Percentiles rank a stretch among this genome's conserved stretches.
Evolutionary conservation across 345 rosid genomes (phyloP).

Genomic region (Ceriops zippeliana): DNA sequence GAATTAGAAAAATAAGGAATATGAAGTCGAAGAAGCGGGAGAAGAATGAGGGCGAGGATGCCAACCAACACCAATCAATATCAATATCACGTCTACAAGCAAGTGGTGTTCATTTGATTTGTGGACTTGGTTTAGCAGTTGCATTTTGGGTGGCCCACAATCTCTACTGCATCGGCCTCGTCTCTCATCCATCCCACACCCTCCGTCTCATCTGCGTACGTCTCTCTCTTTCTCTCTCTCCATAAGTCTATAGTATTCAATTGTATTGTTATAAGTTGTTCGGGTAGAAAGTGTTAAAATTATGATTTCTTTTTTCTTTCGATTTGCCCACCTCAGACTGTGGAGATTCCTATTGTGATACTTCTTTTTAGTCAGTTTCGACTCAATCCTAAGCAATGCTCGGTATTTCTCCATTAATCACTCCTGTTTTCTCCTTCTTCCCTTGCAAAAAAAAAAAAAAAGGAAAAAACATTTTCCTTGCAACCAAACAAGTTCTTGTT

Average conservation of each 20-base stretch:
- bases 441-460: neutral
- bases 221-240: neutral
- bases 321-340: constrained; percentile 25
- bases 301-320: neutral
- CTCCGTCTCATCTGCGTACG: constrained; percentile 60
- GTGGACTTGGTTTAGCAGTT: constrained; percentile 39
- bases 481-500: neutral
- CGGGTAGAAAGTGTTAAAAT: neutral
- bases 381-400: constrained; percentile 45
- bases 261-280: neutral
- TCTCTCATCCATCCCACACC: constrained; percentile 57
- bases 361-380: constrained; percentile 58
- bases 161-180: constrained; percentile 45
- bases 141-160: constrained; percentile 49
- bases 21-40: neutral
- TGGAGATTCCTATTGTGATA: constrained; percentile 44
- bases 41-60: neutral
- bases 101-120: constrained; percentile 34
- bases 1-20: neutral
- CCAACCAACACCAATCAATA: neutral
- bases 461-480: neutral
- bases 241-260: no score
- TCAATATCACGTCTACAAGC: constrained; percentile 31
- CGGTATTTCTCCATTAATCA: constrained; percentile 35
- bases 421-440: neutral